A percentile compares a stretch with the other conserved stretches of the same genome.
phyloP scores from a whole-genome alignment of 306 rosid genomes.

The Vicia faba region DNA sequence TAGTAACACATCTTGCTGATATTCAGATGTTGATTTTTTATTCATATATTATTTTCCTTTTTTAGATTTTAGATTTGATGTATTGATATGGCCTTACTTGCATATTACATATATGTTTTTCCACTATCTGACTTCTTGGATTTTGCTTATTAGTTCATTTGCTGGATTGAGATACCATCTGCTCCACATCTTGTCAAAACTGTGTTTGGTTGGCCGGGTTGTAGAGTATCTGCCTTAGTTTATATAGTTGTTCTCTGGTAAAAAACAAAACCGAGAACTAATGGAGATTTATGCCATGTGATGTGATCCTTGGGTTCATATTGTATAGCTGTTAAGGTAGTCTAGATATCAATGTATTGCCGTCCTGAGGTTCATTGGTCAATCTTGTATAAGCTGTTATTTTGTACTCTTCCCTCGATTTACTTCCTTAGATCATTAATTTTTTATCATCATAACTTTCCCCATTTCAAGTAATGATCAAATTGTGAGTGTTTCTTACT shows the following conservation, averaged over 20 bases:
- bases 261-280: no score
- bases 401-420: not conserved
- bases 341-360: no score
- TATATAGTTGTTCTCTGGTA: no score
- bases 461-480: not conserved
- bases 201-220: not conserved
- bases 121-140: slow-evolving; percentile 2
- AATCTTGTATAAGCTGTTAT: not conserved
- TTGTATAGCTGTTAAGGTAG: no score
- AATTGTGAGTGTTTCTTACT: not conserved
- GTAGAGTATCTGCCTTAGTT: not conserved
- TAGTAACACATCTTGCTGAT: not conserved
- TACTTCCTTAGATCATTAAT: not conserved
- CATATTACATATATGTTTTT: slow-evolving; percentile 15
- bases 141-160: not conserved
- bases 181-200: slow-evolving; percentile 15
- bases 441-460: not conserved
- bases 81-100: slow-evolving; percentile 12
- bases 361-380: not conserved
- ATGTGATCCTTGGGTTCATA: no score
- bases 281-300: no score
- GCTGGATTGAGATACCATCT: slow-evolving; percentile 19
- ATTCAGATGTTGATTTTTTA: slow-evolving; percentile 3
- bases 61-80: not conserved
- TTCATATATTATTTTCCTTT: not conserved